Evolutionary conservation across 495 filamentous ascomycete species (phyloP).

Genomic region (Polyplosphaeria fusca): DNA sequence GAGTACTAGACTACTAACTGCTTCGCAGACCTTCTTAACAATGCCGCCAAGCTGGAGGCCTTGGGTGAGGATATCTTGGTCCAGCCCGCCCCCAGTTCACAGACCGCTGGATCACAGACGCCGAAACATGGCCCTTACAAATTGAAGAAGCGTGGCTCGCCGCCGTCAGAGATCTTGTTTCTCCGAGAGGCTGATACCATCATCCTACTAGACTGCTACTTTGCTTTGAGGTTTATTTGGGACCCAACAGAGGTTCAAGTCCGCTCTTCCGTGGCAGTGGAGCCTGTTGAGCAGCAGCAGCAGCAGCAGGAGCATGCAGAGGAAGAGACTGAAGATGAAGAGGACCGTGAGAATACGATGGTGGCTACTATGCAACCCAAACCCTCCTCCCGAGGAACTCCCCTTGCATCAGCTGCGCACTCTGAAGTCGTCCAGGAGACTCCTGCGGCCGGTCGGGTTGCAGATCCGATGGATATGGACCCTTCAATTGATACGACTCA

Average conservation of each 20-base stretch:
- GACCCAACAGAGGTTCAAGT: conserved; percentile 23
- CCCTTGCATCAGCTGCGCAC: conserved; percentile 6
- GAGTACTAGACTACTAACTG: no score
- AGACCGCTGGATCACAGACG: no score
- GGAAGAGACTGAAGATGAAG: background rate
- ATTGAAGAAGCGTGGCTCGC: background rate
- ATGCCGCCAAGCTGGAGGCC: conserved; percentile 27
- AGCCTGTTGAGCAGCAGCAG: background rate
- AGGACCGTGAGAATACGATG: conserved; percentile 11
- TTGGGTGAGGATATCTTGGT: conserved; percentile 1
- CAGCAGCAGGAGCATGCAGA: conserved; percentile 1
- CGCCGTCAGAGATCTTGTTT: conserved; percentile 11
- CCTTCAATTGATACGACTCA: background rate
- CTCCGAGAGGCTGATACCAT: conserved; percentile 23
- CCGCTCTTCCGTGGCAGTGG: conserved; percentile 11
- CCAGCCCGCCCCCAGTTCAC: background rate
- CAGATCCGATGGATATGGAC: background rate
- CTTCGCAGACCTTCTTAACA: no score
- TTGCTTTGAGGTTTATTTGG: conserved; percentile 1
- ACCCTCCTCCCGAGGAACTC: conserved; percentile 7
- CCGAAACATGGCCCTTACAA: no score
- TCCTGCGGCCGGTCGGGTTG: conserved; percentile 7
- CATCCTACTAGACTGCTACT: background rate
- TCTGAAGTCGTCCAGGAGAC: conserved; percentile 28
- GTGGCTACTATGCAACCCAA: background rate